These are phyloP conservation scores for Paxillus involutus DNA, from an alignment of 768 basidiomycete species.

Conservation along the genomic window DNA sequence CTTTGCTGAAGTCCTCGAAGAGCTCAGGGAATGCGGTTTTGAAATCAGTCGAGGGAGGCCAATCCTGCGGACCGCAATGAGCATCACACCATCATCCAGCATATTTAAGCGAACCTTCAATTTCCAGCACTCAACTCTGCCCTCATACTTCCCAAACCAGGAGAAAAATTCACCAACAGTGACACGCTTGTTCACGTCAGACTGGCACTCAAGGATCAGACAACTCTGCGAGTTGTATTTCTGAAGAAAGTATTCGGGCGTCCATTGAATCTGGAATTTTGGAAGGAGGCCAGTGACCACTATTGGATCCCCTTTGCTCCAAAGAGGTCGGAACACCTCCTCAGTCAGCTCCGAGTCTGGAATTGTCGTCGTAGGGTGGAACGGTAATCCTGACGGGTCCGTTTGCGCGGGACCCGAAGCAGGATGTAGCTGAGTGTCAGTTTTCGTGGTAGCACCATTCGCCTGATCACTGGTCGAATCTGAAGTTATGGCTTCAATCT, in stretches of 20 bases:
- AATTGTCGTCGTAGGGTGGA: conserved; percentile 46
- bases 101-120: conserved; percentile 56
- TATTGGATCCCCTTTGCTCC: conserved; percentile 74
- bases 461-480: conserved; percentile 3
- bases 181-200: conserved; percentile 57
- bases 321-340: conserved; percentile 62
- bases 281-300: conserved; percentile 67
- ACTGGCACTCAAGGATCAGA: conserved; percentile 82
- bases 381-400: conserved; percentile 39
- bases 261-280: conserved; percentile 74
- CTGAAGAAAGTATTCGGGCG: conserved; percentile 76
- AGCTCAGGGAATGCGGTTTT: conserved; percentile 79
- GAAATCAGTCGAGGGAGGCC: conserved; percentile 90
- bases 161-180: conserved; percentile 81
- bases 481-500: conserved; percentile 9
- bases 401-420: conserved; percentile 1
- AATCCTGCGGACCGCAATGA: conserved; percentile 58
- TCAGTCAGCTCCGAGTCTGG: conserved; percentile 51
- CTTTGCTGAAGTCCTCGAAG: conserved; percentile 79
- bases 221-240: conserved; percentile 64
- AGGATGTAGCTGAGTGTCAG: conserved; percentile 5
- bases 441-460: conserved; percentile 5
- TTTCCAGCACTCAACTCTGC: conserved; percentile 62
- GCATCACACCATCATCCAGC: neutral
- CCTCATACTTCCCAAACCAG: conserved; percentile 69